Base-by-base conservation (phyloP, 2,329 filamentous ascomycete species). In the Nigrospora oryzae region DNA sequence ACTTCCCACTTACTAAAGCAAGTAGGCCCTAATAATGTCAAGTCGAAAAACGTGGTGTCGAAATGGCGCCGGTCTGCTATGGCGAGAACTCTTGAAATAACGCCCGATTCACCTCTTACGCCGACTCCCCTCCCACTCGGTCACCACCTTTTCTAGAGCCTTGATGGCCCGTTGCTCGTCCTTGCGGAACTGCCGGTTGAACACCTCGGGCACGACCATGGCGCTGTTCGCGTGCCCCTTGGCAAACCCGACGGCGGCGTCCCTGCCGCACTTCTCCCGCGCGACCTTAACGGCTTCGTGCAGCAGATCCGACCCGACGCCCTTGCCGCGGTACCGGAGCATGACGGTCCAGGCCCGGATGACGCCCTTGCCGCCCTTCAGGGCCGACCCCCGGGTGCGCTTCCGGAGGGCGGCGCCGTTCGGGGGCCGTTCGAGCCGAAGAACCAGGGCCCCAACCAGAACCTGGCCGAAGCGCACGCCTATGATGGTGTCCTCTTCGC, bases 321-420 rank as follows among this genome's bases (percentile, higher is more conserved):
- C 88, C 50, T 79, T 78, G 31, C 77, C 71, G 23, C 89, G 75
- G 61, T 88, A 89, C 53, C 73, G 71, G 42, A 81, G 65, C 58
- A 74, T 74, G 2, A 89, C 86, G 2, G 88, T 91, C 89, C 89
- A 95, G 1, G 86, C 89, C 28, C 86, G 78, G 46, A 95, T 83
- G 40, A 89, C 69, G 10, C 83, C 86, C 49, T 75, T 77, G 43
- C 83, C 84, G 33, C 81, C 79, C 51, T 68, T 69, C 53, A 70
- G 56, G 56, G 56, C 63, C 63, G 54, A 66, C 59, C 41, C 43
- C 32, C 57, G 52, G 3, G 49, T 52, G 36, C 59, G 57, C 42
- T 54, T 55, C 45, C 55, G 53, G 11, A 49, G 46, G 7, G 40
- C 12, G 31, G 30, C 31, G 6, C 17, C 31, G 40, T 39, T 52